These are phyloP conservation scores for Aspergillus pseudonomiae DNA, from an alignment of 2,329 filamentous ascomycete species.

Conservation along the genomic window DNA sequence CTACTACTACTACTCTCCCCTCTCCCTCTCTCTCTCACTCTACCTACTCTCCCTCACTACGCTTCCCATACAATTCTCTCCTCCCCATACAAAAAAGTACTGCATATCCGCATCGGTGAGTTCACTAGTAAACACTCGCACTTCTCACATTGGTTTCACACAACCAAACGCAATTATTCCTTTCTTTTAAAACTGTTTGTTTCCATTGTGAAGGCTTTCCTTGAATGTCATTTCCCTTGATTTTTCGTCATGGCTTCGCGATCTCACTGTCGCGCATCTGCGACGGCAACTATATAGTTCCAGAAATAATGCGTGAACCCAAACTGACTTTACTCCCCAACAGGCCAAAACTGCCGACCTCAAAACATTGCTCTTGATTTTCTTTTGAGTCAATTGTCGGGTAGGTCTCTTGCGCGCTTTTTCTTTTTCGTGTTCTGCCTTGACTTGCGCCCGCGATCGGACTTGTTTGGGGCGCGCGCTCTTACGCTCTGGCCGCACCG, in stretches of 20 bases:
- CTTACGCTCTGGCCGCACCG: slow-evolving; percentile 13
- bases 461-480: slow-evolving; percentile 24
- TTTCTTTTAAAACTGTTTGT: slow-evolving; percentile 19
- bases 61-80: slow-evolving; percentile 39
- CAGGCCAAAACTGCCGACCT: slow-evolving; percentile 18
- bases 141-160: slow-evolving; percentile 27
- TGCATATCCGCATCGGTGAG: slow-evolving; percentile 41
- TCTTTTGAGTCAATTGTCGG: slow-evolving; percentile 18
- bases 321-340: slow-evolving; percentile 14
- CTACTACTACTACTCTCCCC: slow-evolving; percentile 40
- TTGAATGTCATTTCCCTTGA: slow-evolving; percentile 20
- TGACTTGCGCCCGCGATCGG: slow-evolving; percentile 28
- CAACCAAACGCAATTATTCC: slow-evolving; percentile 31
- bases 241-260: slow-evolving; percentile 28
- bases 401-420: slow-evolving; percentile 24
- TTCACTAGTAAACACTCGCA: slow-evolving; percentile 35
- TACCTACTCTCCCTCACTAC: slow-evolving; percentile 35
- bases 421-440: slow-evolving; percentile 21
- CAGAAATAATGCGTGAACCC: slow-evolving; percentile 11
- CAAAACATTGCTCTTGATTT: slow-evolving; percentile 12
- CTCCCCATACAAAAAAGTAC: slow-evolving; percentile 45
- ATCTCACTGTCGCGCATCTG: slow-evolving; percentile 27
- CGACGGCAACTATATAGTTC: slow-evolving; percentile 27
- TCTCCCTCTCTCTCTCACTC: slow-evolving; percentile 34
- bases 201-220: slow-evolving; percentile 19